Evolutionary conservation across 2,329 filamentous ascomycete species (phyloP).

Genomic region (Ceratocystis smalleyi): DNA sequence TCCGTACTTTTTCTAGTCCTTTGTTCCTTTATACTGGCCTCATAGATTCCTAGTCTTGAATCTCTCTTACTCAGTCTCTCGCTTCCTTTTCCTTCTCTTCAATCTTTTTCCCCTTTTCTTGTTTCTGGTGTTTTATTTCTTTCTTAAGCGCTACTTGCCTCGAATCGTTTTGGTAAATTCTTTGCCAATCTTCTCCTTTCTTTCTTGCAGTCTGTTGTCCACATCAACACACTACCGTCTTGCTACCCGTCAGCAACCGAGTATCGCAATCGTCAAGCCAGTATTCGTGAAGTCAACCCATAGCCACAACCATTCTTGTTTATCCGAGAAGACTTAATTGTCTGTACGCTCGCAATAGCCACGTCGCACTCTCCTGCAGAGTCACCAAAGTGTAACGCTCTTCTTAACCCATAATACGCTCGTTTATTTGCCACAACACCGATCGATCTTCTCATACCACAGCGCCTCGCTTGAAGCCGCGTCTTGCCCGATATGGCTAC

Average conservation of each 20-base stretch:
- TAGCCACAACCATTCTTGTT: not conserved
- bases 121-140: not conserved
- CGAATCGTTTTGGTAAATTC: not conserved
- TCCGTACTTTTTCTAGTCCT: conserved; percentile 2
- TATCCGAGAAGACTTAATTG: not conserved
- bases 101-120: not conserved
- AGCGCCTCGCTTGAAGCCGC: conserved; percentile 13
- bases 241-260: not conserved
- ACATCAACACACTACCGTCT: not conserved
- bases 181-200: not conserved
- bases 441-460: not conserved
- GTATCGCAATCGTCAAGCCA: not conserved
- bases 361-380: not conserved
- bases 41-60: not conserved
- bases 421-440: not conserved
- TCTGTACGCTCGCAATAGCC: not conserved
- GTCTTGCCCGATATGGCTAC: conserved; percentile 18
- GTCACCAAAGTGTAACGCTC: not conserved
- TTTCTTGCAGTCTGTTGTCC: not conserved
- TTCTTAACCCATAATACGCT: not conserved
- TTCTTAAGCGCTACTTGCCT: not conserved
- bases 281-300: not conserved
- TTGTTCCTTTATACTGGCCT: conserved; percentile 3
- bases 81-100: not conserved
- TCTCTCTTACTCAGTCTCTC: not conserved